These are phyloP conservation scores for Xerocomus minutiporus DNA, from an alignment of 1,284 basidiomycete species.

Conservation along the genomic window DNA sequence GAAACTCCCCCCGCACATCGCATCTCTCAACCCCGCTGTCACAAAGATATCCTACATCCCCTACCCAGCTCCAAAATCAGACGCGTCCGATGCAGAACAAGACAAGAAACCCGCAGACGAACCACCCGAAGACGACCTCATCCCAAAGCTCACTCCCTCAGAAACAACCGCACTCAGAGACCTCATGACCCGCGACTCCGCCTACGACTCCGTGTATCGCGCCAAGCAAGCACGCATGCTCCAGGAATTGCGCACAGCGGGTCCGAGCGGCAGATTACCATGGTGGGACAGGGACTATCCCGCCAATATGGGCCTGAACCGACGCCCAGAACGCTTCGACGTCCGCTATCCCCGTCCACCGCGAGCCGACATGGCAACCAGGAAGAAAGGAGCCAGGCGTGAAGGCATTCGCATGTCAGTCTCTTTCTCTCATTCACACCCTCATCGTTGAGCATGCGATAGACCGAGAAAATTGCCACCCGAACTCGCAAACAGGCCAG, in stretches of 20 bases:
- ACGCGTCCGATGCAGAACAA: conserved; percentile 18
- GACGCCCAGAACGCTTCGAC: conserved; percentile 53
- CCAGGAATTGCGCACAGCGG: conserved; percentile 26
- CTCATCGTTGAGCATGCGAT: conserved; percentile 4
- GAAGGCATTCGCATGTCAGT: conserved; percentile 72
- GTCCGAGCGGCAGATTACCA: conserved; percentile 27
- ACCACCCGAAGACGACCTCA: conserved; percentile 23
- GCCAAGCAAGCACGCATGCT: conserved; percentile 28
- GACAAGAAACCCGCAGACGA: conserved; percentile 27
- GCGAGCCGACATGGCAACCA: conserved; percentile 38
- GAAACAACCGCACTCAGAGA: conserved; percentile 41
- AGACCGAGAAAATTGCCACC: conserved; percentile 61
- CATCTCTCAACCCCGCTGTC: conserved; percentile 32
- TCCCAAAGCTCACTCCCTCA: conserved; percentile 35
- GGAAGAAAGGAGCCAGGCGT: conserved; percentile 54
- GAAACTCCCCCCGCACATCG: conserved; percentile 34
- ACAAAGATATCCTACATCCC: conserved; percentile 33
- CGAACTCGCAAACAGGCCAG: conserved; percentile 59
- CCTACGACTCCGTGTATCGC: conserved; percentile 39
- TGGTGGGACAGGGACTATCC: conserved; percentile 32
- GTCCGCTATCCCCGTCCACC: conserved; percentile 61
- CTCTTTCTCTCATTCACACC: not conserved
- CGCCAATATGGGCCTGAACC: conserved; percentile 21
- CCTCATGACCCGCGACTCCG: conserved; percentile 47
- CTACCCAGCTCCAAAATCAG: conserved; percentile 14